Evolutionary conservation across 1,284 basidiomycete genomes (phyloP).

Genomic region (Marasmius oreades): DNA sequence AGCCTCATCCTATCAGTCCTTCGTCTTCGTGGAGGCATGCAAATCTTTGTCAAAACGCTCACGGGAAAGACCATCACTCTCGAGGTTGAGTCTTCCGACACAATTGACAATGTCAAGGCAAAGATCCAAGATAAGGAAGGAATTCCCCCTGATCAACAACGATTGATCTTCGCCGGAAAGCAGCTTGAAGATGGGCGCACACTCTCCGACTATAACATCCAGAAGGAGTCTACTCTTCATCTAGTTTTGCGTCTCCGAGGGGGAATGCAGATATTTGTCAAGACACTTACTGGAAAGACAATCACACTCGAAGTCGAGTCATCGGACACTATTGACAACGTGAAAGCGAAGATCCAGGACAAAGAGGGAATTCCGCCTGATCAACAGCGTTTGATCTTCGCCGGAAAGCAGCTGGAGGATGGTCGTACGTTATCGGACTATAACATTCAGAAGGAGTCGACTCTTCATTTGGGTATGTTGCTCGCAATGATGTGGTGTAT

Average conservation of each 20-base stretch:
- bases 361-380: constrained; percentile 58
- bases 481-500: constrained; percentile 19
- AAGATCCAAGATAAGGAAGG: constrained; percentile 39
- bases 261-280: constrained; percentile 70
- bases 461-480: constrained; percentile 33
- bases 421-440: constrained; percentile 38
- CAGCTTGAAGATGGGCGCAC: constrained; percentile 63
- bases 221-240: constrained; percentile 67
- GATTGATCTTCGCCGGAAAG: constrained; percentile 56
- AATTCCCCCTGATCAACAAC: constrained; percentile 18
- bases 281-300: constrained; percentile 55
- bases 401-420: constrained; percentile 65
- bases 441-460: constrained; percentile 29
- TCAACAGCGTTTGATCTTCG: constrained; percentile 64
- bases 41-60: constrained; percentile 79
- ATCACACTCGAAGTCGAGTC: constrained; percentile 50
- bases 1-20: neutral
- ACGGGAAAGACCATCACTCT: constrained; percentile 87
- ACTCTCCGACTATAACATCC: constrained; percentile 63
- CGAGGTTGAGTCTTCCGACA: constrained; percentile 77
- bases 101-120: constrained; percentile 68
- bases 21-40: constrained; percentile 41
- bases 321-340: constrained; percentile 49
- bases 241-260: constrained; percentile 67
- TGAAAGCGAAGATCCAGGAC: constrained; percentile 52